phyloP scores from a whole-genome alignment of 257 asterid species.

The Solanum piurae region DNA sequence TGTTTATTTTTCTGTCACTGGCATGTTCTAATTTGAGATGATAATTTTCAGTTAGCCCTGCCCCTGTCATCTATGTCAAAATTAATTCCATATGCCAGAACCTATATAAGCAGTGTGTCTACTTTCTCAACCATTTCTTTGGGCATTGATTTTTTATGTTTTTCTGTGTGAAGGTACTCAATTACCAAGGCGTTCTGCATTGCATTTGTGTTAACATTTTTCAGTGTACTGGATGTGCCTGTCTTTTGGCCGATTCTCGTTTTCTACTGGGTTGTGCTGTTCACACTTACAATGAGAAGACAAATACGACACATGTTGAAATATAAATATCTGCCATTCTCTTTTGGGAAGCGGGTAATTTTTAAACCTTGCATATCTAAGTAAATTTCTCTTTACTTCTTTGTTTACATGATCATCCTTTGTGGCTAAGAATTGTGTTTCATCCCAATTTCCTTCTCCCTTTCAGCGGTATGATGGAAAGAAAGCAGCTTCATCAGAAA shows the following conservation, averaged over 20 bases:
- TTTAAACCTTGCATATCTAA: not conserved
- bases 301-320: slow-evolving; percentile 54
- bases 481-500: slow-evolving; percentile 17
- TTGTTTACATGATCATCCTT: not conserved
- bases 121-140: not conserved
- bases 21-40: not conserved
- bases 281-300: slow-evolving; percentile 37
- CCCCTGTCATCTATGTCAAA: not conserved
- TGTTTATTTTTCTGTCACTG: not conserved
- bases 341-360: slow-evolving; percentile 49
- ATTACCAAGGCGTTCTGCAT: slow-evolving; percentile 49
- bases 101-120: not conserved
- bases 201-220: slow-evolving; percentile 42
- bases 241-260: slow-evolving; percentile 69
- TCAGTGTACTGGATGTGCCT: slow-evolving; percentile 44
- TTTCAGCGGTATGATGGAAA: slow-evolving; percentile 38
- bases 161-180: slow-evolving; percentile 31
- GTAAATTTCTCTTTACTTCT: not conserved
- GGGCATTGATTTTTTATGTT: not conserved
- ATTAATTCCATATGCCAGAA: not conserved
- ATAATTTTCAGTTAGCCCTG: not conserved
- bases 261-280: slow-evolving; percentile 53
- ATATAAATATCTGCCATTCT: slow-evolving; percentile 46
- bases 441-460: not conserved
- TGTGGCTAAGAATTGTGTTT: not conserved